phyloP scores from a whole-genome alignment of 2,329 filamentous ascomycete species.

The Colletotrichum higginsianum region DNA sequence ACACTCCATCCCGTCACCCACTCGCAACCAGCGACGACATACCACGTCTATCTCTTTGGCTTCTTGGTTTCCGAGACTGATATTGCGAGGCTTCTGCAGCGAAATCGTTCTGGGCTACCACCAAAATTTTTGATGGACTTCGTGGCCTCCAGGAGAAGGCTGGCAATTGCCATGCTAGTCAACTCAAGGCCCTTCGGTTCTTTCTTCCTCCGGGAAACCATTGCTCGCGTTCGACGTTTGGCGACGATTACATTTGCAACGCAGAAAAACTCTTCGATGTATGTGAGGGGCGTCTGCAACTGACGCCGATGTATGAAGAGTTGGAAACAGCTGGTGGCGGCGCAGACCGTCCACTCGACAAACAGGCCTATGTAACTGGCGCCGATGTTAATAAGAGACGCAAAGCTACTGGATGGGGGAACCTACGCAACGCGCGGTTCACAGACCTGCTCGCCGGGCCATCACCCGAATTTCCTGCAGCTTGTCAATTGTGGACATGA shows the following conservation, averaged over 20 bases:
- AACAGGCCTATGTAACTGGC: neutral
- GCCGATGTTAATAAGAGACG: neutral
- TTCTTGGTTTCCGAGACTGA: neutral
- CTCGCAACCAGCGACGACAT: constrained; percentile 15
- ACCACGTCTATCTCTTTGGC: neutral
- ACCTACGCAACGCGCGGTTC: neutral
- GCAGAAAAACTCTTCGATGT: constrained; percentile 6
- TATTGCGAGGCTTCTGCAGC: constrained; percentile 8
- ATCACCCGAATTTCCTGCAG: constrained; percentile 23
- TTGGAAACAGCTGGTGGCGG: constrained; percentile 1
- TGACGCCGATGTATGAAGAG: neutral
- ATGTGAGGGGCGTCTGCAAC: constrained; percentile 9
- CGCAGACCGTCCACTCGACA: neutral
- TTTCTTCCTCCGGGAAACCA: neutral
- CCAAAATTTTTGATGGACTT: neutral
- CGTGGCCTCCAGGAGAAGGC: neutral
- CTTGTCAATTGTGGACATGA: constrained; percentile 16
- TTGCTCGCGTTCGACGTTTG: neutral
- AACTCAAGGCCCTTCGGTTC: neutral
- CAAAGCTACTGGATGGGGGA: constrained; percentile 14
- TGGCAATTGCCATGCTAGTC: neutral
- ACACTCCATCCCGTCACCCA: constrained; percentile 8
- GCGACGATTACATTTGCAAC: neutral
- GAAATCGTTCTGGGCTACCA: neutral
- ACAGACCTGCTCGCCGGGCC: constrained; percentile 16